phyloP scores from a whole-genome alignment of 1,139 yeast genomes.

The Zhuliangozyma parablackwelliae region DNA sequence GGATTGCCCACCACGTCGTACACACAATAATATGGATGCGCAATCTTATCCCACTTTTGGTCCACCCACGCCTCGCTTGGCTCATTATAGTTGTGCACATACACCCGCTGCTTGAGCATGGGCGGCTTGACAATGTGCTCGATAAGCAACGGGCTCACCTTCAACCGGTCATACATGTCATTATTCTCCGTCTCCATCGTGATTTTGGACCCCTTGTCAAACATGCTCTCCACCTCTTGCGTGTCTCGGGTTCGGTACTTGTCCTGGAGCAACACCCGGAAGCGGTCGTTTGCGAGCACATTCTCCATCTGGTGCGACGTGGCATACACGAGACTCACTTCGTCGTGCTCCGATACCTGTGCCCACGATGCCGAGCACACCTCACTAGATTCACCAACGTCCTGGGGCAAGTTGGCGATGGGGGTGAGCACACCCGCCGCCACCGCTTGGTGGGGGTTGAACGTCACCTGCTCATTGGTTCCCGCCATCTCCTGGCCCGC shows the following conservation, averaged over 20 bases:
- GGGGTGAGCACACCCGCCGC: slow-evolving; percentile 35
- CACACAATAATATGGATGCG: slow-evolving; percentile 31
- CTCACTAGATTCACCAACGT: slow-evolving; percentile 23
- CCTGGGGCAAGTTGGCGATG: slow-evolving; percentile 14
- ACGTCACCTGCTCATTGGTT: slow-evolving; percentile 14
- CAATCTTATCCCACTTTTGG: slow-evolving; percentile 7
- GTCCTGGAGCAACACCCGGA: slow-evolving; percentile 11
- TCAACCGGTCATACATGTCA: slow-evolving; percentile 10
- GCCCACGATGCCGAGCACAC: slow-evolving; percentile 40
- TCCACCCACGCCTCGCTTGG: slow-evolving; percentile 25
- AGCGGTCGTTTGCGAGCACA: slow-evolving; percentile 11
- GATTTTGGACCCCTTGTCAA: slow-evolving; percentile 4
- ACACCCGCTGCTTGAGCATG: slow-evolving; percentile 12
- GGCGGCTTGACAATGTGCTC: slow-evolving; percentile 22
- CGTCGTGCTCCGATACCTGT: slow-evolving; percentile 25
- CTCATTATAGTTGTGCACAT: slow-evolving; percentile 15
- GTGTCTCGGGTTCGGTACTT: slow-evolving; percentile 12
- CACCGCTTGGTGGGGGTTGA: slow-evolving; percentile 25
- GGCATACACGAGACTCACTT: slow-evolving; percentile 22
- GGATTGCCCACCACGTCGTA: slow-evolving; percentile 31
- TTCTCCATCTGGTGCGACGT: slow-evolving; percentile 36
- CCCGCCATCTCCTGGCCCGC: slow-evolving; percentile 33
- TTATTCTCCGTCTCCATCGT: slow-evolving; percentile 4
- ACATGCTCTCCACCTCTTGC: slow-evolving; percentile 8
- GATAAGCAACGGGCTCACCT: slow-evolving; percentile 18